Base-by-base conservation (phyloP, 148 eudicot genomes). In the Polygonum maritimum region DNA sequence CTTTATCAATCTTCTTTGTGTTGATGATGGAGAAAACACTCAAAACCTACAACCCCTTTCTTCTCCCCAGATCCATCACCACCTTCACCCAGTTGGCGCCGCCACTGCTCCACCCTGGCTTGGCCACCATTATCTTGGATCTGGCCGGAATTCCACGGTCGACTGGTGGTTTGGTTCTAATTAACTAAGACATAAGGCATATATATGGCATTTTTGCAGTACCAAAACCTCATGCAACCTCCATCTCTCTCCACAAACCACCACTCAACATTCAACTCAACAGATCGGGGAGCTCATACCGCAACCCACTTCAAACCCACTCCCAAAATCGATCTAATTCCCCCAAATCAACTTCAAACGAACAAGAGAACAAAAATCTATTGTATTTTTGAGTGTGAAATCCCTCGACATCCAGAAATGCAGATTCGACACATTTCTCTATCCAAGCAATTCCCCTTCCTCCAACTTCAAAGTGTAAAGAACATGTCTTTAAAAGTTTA, bases 221-320 rank as follows among this genome's bases (percentile, higher is more conserved):
- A 79, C 86, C 83, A 86, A 73, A 95, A 3, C 97, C 90, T 26
- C 84, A 84, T 31, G 96, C 94, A 70, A 93, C 96, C 82, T 92
- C 98, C 98, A 95, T 95, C 58, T 77, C 76, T 7, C n/a, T 65
- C 75, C 15, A 45, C 57, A 9, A 54, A 76, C 14, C 14, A 67
- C 52, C 31, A 3, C 49, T 57, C 21, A 57, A 19, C 31, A 3
- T 40, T 57, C 21, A 57, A 19, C 2, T 3, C 21, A 63, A 38
- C 71, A 67, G 71, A 67, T 67, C 71, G 36, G 44, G 74, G 81
- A 76, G 79, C 75, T 19, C 48, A 22, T 48, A 69, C 15, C 36
- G 12, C 40, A 18, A 31, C 33, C 70, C 70, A 80, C 73, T 2
- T 13, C 55, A 75, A 39, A 71, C 69, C 78, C 73, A 36, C 67